Conservation (phyloP, 768 basidiomycete species). For the Pholiota conissans region DNA sequence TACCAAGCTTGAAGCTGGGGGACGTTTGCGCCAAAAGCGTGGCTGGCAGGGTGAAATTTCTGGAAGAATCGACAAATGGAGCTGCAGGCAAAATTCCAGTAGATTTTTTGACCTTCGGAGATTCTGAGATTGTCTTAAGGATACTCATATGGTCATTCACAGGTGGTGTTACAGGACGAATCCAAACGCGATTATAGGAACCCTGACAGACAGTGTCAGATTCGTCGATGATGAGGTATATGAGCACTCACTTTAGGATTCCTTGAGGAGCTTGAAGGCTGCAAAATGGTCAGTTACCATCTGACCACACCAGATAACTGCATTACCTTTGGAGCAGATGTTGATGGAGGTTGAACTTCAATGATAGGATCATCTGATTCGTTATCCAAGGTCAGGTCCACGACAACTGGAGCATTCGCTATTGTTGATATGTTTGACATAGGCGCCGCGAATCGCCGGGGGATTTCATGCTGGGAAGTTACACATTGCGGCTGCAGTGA, state of each 20-base stretch:
- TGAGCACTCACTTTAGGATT: background rate
- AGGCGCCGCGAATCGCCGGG: too few relatives aligned
- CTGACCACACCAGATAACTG: background rate
- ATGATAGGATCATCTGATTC: background rate
- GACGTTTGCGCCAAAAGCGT: background rate
- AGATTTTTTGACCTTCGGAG: background rate
- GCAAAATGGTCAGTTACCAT: background rate
- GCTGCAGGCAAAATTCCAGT: too few relatives aligned
- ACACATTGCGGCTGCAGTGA: too few relatives aligned
- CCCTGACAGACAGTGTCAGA: too few relatives aligned
- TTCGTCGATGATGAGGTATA: too few relatives aligned
- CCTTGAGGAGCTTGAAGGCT: background rate
- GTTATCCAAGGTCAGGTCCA: background rate
- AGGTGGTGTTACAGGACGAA: too few relatives aligned
- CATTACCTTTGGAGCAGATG: background rate
- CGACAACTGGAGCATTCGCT: background rate
- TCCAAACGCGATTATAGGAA: too few relatives aligned
- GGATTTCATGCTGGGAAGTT: too few relatives aligned
- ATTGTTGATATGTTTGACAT: too few relatives aligned
- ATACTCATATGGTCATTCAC: too few relatives aligned
- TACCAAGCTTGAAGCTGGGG: conserved; percentile 1
- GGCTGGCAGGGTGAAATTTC: background rate
- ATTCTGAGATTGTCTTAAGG: background rate
- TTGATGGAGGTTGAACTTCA: background rate
- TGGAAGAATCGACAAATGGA: background rate